phyloP scores from a whole-genome alignment of 345 rosid genomes.

The Eucalyptus tenuipes region DNA sequence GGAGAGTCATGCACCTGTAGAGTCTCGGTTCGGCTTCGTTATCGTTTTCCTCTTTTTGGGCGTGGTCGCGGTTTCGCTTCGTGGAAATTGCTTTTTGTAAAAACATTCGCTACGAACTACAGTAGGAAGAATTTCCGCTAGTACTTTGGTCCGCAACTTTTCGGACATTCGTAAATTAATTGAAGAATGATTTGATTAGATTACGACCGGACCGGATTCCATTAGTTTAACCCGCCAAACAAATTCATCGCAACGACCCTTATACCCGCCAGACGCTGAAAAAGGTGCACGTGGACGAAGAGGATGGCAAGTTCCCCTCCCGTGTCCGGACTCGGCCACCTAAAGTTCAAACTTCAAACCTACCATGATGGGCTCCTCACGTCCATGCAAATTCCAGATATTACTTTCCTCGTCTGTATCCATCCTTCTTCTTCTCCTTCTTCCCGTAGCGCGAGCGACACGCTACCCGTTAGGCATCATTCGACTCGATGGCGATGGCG shows the following conservation, averaged over 20 bases:
- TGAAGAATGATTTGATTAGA: background rate
- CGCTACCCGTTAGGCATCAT: background rate
- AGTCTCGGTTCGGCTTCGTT: background rate
- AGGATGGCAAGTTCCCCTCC: background rate
- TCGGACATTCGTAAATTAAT: background rate
- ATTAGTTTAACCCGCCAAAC: background rate
- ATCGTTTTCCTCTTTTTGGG: background rate
- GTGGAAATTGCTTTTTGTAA: background rate
- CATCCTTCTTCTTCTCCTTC: too few relatives aligned
- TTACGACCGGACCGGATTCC: background rate
- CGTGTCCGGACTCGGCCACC: background rate
- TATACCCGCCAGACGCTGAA: background rate
- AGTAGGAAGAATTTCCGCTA: background rate
- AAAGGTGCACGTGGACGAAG: background rate
- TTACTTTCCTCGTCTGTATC: background rate
- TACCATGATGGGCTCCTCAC: background rate
- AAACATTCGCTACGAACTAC: background rate
- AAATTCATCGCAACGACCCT: background rate
- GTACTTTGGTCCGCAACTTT: background rate
- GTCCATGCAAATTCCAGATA: background rate
- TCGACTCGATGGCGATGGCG: background rate
- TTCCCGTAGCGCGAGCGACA: too few relatives aligned
- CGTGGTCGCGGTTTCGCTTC: background rate
- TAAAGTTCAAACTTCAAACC: conserved; percentile 10
- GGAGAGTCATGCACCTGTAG: background rate